Evolutionary conservation across 495 filamentous ascomycete genomes (phyloP).

Genomic region (Penicillium fimorum): DNA sequence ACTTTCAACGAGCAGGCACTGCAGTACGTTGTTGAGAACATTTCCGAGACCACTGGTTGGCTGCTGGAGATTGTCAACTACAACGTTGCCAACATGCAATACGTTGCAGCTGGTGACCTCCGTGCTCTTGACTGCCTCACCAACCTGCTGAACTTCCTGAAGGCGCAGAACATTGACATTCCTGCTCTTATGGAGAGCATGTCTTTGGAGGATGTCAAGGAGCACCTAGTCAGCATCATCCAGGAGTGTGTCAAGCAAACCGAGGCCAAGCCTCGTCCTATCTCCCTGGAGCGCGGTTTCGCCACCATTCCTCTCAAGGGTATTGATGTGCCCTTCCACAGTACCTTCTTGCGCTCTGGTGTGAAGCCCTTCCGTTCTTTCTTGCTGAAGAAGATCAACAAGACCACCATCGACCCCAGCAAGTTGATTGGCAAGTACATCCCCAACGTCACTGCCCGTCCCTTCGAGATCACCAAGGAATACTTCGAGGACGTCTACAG

Average conservation of each 20-base stretch:
- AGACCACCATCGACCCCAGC: constrained; percentile 92
- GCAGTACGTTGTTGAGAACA: constrained; percentile 91
- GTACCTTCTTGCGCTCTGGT: constrained; percentile 92
- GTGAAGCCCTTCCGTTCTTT: constrained; percentile 98
- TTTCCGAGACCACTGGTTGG: constrained; percentile 90
- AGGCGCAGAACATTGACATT: constrained; percentile 94
- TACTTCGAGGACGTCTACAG: constrained; percentile 98
- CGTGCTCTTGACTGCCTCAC: constrained; percentile 93
- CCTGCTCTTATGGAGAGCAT: constrained; percentile 83
- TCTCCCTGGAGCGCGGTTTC: constrained; percentile 89
- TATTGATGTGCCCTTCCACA: constrained; percentile 99
- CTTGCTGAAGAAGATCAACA: constrained; percentile 98
- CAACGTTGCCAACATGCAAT: constrained; percentile 98
- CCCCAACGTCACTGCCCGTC: constrained; percentile 93
- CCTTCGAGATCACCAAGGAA: constrained; percentile 94
- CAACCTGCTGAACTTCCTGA: constrained; percentile 88
- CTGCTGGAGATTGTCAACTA: constrained; percentile 98
- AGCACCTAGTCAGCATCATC: constrained; percentile 81
- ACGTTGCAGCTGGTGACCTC: constrained; percentile 95
- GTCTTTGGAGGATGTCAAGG: constrained; percentile 79
- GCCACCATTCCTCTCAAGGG: constrained; percentile 95
- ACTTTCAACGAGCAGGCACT: constrained; percentile 97
- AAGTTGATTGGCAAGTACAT: constrained; percentile 99
- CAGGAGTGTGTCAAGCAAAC: constrained; percentile 80
- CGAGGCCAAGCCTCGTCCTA: constrained; percentile 78